Conservation (phyloP, 2,329 filamentous ascomycete species). For the Colletotrichum endophyticum region DNA sequence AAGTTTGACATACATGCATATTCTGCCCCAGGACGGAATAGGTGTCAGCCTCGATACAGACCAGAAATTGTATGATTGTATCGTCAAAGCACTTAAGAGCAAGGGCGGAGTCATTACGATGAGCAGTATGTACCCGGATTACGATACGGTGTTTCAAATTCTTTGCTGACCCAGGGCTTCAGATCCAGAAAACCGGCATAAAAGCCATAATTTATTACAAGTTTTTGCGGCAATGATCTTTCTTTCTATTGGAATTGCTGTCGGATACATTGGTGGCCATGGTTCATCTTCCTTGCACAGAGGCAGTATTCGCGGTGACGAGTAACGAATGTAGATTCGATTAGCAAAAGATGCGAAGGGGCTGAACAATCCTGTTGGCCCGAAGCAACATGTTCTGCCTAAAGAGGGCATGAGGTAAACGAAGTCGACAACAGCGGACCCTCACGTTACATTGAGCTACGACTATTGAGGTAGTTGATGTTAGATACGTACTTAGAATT, state of each 20-base stretch:
- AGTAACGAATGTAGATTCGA: too few species aligned
- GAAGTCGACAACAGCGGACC: too few species aligned
- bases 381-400: too few species aligned
- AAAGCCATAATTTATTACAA: not conserved
- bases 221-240: not conserved
- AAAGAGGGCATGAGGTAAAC: too few species aligned
- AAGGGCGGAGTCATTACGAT: fast-evolving
- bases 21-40: not conserved
- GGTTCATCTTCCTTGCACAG: not conserved
- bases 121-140: not conserved
- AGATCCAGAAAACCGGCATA: fast-evolving
- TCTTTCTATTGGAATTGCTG: not conserved
- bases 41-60: not conserved
- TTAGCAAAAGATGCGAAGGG: too few species aligned
- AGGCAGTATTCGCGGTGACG: not conserved
- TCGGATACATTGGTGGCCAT: not conserved
- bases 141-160: fast-evolving
- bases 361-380: too few species aligned
- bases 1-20: not conserved
- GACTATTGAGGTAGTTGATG: too few species aligned
- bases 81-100: not conserved
- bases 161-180: not conserved
- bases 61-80: not conserved
- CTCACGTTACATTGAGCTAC: too few species aligned
- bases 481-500: too few species aligned